Base-by-base conservation (phyloP, 2,329 filamentous ascomycete genomes). In the Fusarium anguioides region DNA sequence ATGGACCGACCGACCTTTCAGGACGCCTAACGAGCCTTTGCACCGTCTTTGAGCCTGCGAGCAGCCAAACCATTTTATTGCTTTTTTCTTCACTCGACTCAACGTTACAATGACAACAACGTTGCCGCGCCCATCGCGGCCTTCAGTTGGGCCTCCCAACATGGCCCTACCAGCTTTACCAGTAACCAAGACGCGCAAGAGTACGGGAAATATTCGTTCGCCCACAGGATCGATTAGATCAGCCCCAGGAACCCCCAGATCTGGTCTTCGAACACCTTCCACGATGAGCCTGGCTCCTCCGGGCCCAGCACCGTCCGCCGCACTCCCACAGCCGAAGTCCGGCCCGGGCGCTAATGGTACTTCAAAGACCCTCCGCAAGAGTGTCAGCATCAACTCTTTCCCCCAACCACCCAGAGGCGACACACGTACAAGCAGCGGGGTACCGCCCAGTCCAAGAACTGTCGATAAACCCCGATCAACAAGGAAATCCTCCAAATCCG, bases 351-450 rank as follows among this genome's bases (percentile, higher is more conserved):
- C 88, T 15, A 89, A 87, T 64, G 81, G 82, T 29, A 82, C 87
- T 7, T 87, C 88, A 24, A 94, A 90, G 77, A 88, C 89, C 2
- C 79, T 97, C 54, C 89, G 94, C 64, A 96, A 96, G 79, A 92
- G 92, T 2, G 91, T 97, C 74, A 97, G 94, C 83, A 97, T 97
- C 74, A 95, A 94, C 75, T 90, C 93, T 2, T 97, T 98, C 75
- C 95, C 95, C 27, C 92, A 97, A 68, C 95, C 95, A 15, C 95
- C 95, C 15, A 89, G 89, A 69, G 87, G 89, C 45, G 84, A 86
- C 52, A 84, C 80, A 52, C 84, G 86, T 68, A 50, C 49, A 48
- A 80, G 83, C 45, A 81, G 81, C 71, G 93, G 85, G 79, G 81
- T 88, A 56, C 92, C 87, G 49, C 87, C 84, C 53, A 87, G 87